Evolutionary conservation across 1,284 basidiomycete species (phyloP).

Genomic region (Ustilago tritici): DNA sequence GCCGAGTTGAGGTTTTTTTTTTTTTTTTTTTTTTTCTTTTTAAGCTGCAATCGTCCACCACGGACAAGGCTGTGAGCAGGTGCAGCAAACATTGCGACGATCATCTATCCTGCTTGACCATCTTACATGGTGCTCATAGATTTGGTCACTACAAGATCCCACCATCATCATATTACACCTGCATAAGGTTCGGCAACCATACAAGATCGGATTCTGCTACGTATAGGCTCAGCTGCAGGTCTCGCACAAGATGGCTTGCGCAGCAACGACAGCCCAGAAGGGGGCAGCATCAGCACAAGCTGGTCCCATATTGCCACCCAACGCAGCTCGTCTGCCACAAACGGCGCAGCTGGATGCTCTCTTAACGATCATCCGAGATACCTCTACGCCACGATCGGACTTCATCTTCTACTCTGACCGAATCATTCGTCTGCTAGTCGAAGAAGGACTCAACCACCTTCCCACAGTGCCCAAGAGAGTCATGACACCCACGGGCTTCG

Average conservation of each 20-base stretch:
- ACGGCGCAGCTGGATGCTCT: constrained; percentile 85
- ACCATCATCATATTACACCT: not conserved
- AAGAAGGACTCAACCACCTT: constrained; percentile 89
- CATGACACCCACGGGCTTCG: constrained; percentile 74
- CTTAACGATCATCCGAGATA: constrained; percentile 87
- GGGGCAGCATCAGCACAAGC: constrained; percentile 16
- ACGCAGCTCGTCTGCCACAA: constrained; percentile 84
- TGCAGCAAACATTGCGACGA: not conserved
- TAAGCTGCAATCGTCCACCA: not conserved
- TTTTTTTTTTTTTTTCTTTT: not conserved
- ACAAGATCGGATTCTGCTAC: not conserved
- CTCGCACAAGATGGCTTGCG: constrained; percentile 24
- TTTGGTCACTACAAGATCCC: not conserved
- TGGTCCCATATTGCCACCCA: constrained; percentile 75
- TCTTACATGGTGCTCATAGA: not conserved
- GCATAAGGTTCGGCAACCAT: not conserved
- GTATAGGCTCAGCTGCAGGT: not conserved
- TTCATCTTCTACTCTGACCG: constrained; percentile 93
- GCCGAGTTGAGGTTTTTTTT: not conserved
- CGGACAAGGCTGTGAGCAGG: not conserved
- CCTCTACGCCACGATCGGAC: constrained; percentile 77
- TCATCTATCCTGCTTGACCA: not conserved
- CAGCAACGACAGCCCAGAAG: constrained; percentile 21
- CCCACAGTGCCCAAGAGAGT: constrained; percentile 72
- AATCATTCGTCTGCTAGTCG: constrained; percentile 75